A percentile compares a stretch with the other conserved stretches of the same genome.
These are phyloP conservation scores for Mrakia frigida DNA, from an alignment of 768 basidiomycete genomes.

Conservation along the genomic window DNA sequence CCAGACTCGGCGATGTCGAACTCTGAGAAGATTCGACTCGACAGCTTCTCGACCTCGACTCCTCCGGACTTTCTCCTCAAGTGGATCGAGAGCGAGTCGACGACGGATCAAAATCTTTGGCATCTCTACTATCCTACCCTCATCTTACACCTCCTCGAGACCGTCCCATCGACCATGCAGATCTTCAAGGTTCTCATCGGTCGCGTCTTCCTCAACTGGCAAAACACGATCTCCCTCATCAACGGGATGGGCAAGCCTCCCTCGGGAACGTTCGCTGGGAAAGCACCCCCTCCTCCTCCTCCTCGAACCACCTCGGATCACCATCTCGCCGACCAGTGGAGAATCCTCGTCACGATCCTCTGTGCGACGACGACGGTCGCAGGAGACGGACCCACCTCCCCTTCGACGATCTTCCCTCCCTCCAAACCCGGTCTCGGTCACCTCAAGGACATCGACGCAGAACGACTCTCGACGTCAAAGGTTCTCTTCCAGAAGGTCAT, in stretches of 20 bases:
- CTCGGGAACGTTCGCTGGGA: not conserved
- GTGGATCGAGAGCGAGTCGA: slow-evolving; percentile 39
- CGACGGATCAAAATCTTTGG: slow-evolving; percentile 41
- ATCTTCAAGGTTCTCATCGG: slow-evolving; percentile 37
- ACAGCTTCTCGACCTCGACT: slow-evolving; percentile 33
- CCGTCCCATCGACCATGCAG: slow-evolving; percentile 34
- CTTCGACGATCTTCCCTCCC: slow-evolving; percentile 47
- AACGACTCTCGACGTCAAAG: slow-evolving; percentile 72
- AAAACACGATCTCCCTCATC: slow-evolving; percentile 37
- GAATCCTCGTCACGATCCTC: slow-evolving; percentile 59
- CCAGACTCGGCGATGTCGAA: slow-evolving; percentile 33
- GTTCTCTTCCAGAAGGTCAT: slow-evolving; percentile 79
- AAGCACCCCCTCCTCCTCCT: slow-evolving; percentile 22
- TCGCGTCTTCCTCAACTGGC: slow-evolving; percentile 39
- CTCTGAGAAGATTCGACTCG: slow-evolving; percentile 39
- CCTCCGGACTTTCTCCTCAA: slow-evolving; percentile 36
- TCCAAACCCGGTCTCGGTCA: slow-evolving; percentile 51
- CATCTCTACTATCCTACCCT: slow-evolving; percentile 39
- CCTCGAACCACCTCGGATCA: slow-evolving; percentile 38
- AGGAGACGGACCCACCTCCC: slow-evolving; percentile 53
- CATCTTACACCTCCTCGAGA: slow-evolving; percentile 33
- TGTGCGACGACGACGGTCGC: slow-evolving; percentile 67
- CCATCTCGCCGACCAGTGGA: slow-evolving; percentile 43
- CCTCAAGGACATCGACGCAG: slow-evolving; percentile 49
- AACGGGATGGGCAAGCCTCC: slow-evolving; percentile 32